phyloP scores from a whole-genome alignment of 129 eudicot species.

The Logfia minima region DNA sequence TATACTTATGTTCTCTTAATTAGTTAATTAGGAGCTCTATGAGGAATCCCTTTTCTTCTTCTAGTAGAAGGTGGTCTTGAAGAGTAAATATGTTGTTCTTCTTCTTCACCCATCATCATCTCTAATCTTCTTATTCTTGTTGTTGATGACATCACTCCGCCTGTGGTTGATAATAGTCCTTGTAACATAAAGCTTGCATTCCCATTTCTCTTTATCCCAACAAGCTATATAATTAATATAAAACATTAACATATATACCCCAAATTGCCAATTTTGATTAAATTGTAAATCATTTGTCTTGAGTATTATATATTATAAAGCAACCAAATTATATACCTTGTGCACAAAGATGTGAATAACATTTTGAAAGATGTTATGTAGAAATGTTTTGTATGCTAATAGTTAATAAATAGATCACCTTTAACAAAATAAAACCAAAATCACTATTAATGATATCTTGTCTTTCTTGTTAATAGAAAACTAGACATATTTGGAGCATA shows the following conservation, averaged over 20 bases:
- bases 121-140: conserved; percentile 30
- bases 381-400: background rate
- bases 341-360: background rate
- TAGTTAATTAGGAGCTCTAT: conserved; percentile 44
- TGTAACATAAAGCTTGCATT: conserved; percentile 65
- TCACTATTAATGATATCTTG: background rate
- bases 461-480: background rate
- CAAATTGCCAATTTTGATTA: background rate
- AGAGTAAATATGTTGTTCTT: conserved; percentile 45
- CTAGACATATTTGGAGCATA: background rate
- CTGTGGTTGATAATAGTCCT: conserved; percentile 20
- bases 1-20: conserved; percentile 12
- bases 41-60: conserved; percentile 95
- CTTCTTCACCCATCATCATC: conserved; percentile 40
- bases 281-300: background rate
- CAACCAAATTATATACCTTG: background rate
- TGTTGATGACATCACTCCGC: conserved; percentile 22
- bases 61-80: conserved; percentile 60
- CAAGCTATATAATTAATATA: conserved; percentile 48
- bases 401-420: background rate
- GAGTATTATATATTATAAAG: background rate
- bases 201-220: conserved; percentile 70
- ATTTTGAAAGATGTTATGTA: background rate
- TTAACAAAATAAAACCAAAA: background rate
- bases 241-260: background rate